Percentiles rank a stretch among this genome's conserved stretches.
Conservation (phyloP, 1,284 basidiomycete genomes). For the Moesziomyces sp. region DNA sequence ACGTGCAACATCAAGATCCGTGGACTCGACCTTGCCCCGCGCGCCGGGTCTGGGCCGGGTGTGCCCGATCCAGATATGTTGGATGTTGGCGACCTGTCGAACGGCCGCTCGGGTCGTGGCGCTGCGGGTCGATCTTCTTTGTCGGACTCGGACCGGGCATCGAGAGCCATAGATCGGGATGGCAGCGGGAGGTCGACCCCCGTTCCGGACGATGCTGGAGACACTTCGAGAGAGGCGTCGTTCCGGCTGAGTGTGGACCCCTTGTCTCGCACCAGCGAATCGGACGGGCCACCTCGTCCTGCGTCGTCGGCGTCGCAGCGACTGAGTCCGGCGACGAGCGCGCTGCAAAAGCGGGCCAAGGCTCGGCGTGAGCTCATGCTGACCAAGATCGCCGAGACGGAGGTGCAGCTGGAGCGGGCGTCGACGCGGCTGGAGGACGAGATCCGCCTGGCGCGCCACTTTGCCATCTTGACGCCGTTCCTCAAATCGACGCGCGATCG, state of each 20-base stretch:
- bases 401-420: constrained; percentile 77
- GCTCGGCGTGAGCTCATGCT: constrained; percentile 47
- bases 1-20: constrained; percentile 86
- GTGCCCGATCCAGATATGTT: constrained; percentile 44
- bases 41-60: constrained; percentile 8
- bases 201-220: constrained; percentile 20
- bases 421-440: constrained; percentile 42
- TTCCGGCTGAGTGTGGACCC: constrained; percentile 22
- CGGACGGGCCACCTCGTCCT: constrained; percentile 26
- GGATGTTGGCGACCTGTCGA: constrained; percentile 55
- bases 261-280: constrained; percentile 11
- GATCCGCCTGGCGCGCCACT: constrained; percentile 57
- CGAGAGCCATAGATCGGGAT: constrained; percentile 13
- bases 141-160: constrained; percentile 19
- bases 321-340: constrained; percentile 27
- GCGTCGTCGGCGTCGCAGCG: constrained; percentile 40
- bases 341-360: constrained; percentile 33
- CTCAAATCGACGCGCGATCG: constrained; percentile 58
- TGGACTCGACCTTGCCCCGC: constrained; percentile 68
- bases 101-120: constrained; percentile 21
- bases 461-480: constrained; percentile 61
- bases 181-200: constrained; percentile 34
- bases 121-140: constrained; percentile 19
- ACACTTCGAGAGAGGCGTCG: constrained; percentile 13
- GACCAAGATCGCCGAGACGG: constrained; percentile 75